Evolutionary conservation across 2,329 filamentous ascomycete species (phyloP), one percentile per base, ranked within the genome.

Genomic region (Xylogone sp.): DNA sequence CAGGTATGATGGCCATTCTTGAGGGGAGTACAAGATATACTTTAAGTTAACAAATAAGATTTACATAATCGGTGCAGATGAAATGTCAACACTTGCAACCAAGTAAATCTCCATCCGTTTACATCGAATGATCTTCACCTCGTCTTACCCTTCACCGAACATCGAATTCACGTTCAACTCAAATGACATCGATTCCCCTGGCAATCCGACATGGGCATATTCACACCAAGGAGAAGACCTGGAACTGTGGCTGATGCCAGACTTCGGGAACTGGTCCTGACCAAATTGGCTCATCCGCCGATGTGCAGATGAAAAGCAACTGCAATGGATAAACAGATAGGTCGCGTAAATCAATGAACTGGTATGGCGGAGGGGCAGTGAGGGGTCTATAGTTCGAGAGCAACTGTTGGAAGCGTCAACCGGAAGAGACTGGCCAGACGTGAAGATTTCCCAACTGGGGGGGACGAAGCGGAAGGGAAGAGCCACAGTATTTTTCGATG

Each of bases 401-500:
- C 20, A 56, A 16, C 57, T 72, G 6, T 34, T 72, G 0, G 53
- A 63, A 12, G 53, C 53, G 2, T 62, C 63, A 1, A 45, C 59
- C 6, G 64, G 56, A 3, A 66, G 69, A 50, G 24, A 53, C 0
- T 72, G 70, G 69, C 63, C 64, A 1, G 66, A 72, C 51, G 65
- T 72, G 1, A 51, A 57, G 20, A 39, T 31, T 45, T 21, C 57
- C 34, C 27, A 9, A 42, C 48, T 12, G 56, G 65, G 24, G 61
- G 71, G 39, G 43, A 16, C 24, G 24, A 27, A 10, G 42, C 19
- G 3, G 46, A 50, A 19, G 66, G 68, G 18, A 65, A 69, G 3
- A 66, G 67, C 27, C 63, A 72, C 42, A 60, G 65, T 3, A 62
- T 65, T 43, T 56, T 78, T 69, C 71, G 1, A 77, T 79, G 45